Conservation (phyloP, 176 grass and related monocot species). For the Aegilops longissima region DNA sequence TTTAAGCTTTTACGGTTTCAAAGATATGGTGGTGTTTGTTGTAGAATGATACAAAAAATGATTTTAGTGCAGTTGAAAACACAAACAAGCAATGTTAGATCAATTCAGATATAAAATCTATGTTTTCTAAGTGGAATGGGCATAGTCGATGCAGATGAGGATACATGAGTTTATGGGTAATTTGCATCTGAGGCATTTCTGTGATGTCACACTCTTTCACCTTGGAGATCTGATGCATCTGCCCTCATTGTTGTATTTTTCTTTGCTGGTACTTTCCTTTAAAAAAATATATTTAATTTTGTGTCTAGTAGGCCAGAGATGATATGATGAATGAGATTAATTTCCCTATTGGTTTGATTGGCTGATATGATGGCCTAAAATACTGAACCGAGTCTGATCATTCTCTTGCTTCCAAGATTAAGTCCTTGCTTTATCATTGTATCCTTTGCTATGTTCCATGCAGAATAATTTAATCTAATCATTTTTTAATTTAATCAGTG, state of each 20-base stretch:
- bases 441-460: background rate
- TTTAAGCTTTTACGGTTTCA: too few species aligned
- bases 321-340: background rate
- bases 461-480: background rate
- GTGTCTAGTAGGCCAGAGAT: background rate
- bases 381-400: constrained; percentile 51
- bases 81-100: too few species aligned
- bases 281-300: background rate
- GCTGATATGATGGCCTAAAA: constrained; percentile 38
- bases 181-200: constrained; percentile 49
- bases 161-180: constrained; percentile 47
- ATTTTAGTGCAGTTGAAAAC: too few species aligned
- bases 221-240: constrained; percentile 29
- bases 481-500: background rate
- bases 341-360: constrained; percentile 63
- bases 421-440: background rate
- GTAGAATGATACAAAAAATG: too few species aligned
- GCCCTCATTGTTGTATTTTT: background rate
- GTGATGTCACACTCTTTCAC: constrained; percentile 51
- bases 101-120: background rate
- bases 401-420: background rate
- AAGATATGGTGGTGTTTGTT: too few species aligned
- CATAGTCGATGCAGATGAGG: constrained; percentile 26
- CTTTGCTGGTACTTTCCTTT: too few species aligned
- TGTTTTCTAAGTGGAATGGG: too few species aligned